These are phyloP conservation scores for Brachypodium distachyon DNA, from an alignment of 202 grass and related monocot species.

Conservation along the genomic window DNA sequence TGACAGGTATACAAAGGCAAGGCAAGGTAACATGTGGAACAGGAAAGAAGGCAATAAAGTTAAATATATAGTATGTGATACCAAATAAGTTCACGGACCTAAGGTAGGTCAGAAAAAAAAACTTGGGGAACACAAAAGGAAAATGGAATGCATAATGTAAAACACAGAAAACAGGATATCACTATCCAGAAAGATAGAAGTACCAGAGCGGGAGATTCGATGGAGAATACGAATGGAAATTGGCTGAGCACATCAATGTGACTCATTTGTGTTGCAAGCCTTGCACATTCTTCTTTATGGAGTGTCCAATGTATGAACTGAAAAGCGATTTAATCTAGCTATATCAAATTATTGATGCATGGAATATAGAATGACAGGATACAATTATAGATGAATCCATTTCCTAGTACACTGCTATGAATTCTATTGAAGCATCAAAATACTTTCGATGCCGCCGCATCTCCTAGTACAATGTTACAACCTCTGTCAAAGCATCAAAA, in stretches of 20 bases:
- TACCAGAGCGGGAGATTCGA: slow-evolving; percentile 35
- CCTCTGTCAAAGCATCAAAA: background rate
- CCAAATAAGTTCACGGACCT: slow-evolving; percentile 1
- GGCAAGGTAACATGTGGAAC: background rate
- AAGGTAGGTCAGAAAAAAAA: background rate
- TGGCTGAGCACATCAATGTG: slow-evolving; percentile 33
- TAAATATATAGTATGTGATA: background rate
- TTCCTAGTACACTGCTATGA: background rate
- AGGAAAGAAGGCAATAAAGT: background rate
- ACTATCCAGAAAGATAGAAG: background rate
- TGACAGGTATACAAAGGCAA: background rate
- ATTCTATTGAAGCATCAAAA: background rate
- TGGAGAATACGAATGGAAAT: slow-evolving; percentile 77
- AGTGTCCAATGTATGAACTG: slow-evolving; percentile 67
- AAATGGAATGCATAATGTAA: background rate
- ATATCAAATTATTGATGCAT: background rate
- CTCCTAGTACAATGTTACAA: background rate
- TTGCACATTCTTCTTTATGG: slow-evolving; percentile 90
- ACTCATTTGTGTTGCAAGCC: slow-evolving; percentile 71
- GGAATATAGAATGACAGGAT: background rate
- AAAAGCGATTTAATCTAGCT: slow-evolving; percentile 17
- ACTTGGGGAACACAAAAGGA: background rate
- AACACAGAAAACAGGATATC: background rate
- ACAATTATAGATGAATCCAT: background rate
- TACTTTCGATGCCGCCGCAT: background rate